These are phyloP conservation scores for Esteya vermicola DNA, from an alignment of 2,329 filamentous ascomycete genomes.

Conservation along the genomic window DNA sequence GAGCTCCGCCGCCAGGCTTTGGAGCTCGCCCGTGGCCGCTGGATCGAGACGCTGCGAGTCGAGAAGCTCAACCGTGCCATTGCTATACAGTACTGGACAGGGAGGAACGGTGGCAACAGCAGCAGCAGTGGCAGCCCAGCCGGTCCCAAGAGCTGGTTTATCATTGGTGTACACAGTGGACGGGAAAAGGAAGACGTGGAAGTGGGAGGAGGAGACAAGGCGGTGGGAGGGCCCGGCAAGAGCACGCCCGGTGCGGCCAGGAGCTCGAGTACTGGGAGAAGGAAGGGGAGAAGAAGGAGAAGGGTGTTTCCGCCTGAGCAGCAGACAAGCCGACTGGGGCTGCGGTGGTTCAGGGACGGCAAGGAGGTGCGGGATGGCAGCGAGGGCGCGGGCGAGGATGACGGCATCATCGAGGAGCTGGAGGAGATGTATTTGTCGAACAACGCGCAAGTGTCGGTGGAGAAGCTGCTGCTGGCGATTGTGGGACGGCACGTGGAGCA, in stretches of 20 bases:
- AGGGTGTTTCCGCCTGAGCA: conserved; percentile 15
- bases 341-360: conserved; percentile 76
- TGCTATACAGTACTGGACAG: conserved; percentile 82
- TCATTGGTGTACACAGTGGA: conserved; percentile 67
- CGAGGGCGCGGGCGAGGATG: conserved; percentile 39
- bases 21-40: conserved; percentile 53
- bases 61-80: conserved; percentile 71
- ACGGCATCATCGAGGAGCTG: conserved; percentile 35
- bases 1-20: conserved; percentile 66
- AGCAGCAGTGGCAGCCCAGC: conserved; percentile 6
- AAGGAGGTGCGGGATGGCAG: conserved; percentile 58
- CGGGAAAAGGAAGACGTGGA: too few species aligned
- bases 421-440: conserved; percentile 15
- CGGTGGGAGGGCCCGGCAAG: neutral
- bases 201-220: conserved; percentile 5
- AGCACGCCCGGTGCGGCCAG: too few species aligned
- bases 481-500: conserved; percentile 62
- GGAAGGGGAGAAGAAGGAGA: too few species aligned
- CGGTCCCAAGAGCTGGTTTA: conserved; percentile 75
- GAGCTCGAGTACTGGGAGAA: too few species aligned
- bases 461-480: conserved; percentile 57
- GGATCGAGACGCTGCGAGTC: conserved; percentile 65
- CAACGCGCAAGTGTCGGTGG: conserved; percentile 44
- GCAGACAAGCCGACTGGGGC: conserved; percentile 38
- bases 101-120: conserved; percentile 29